Base-by-base conservation (phyloP, 2,329 filamentous ascomycete species). In the Mollisia scopiformis region DNA sequence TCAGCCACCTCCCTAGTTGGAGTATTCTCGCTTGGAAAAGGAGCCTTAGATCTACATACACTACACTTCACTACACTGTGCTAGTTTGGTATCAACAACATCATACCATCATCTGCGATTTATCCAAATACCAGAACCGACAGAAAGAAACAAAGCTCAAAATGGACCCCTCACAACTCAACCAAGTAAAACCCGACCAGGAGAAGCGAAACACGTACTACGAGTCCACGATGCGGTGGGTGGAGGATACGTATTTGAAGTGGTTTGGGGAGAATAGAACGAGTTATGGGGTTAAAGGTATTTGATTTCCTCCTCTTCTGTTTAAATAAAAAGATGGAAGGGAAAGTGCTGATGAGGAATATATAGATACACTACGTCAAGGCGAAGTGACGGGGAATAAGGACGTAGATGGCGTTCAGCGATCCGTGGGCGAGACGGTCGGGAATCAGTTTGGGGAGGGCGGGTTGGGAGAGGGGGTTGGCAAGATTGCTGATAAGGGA, bases 201-300 rank as follows among this genome's bases (percentile, higher is more conserved):
- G 49, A 66, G 61, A 65, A 66, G 37, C 49, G 57, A 14, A 47
- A 62, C 30, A 57, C 58, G 7, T 72, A 69, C 47, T 67, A 65
- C 21, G 68, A 72, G 10, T 57, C 59, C 14, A 57, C 61, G 8
- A 62, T 59, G 65, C 63, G 60, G 11, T 72, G 69, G 68, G 59
- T 71, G 13, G 70, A 72, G 50, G 68, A 71, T 51, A 72, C 68
- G 3, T 72, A 72, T 49, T 61, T 71, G 30, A 62, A 63, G 35
- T 71, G 63, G 41, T 71, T 71, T 58, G 69, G 70, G 0, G 66
- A 72, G 58, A 72, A 72, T 39, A 54, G 69, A 13, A 65, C 68
- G 4, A 67, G 64, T 0, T 72, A 71, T 39, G 68, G 66, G 11
- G 55, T 68, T 2, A 72, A 72, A 68, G 69, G 70, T 70, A 49